These are phyloP conservation scores for Lactarius pseudohatsudake DNA, from an alignment of 768 basidiomycete genomes.

Conservation along the genomic window DNA sequence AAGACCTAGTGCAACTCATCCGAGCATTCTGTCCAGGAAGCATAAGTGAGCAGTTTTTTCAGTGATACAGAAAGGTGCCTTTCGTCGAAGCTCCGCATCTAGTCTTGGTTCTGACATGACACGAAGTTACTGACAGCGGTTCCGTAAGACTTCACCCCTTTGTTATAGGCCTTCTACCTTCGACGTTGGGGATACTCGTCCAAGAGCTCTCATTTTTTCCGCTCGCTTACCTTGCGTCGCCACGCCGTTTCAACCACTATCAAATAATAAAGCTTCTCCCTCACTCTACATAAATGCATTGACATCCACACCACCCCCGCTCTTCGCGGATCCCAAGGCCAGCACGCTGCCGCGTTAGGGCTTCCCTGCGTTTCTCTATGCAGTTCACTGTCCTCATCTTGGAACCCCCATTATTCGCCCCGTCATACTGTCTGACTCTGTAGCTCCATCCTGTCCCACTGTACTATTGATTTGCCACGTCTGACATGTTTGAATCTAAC, in stretches of 20 bases:
- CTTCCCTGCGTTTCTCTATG: background rate
- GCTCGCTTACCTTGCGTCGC: background rate
- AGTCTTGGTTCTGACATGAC: background rate
- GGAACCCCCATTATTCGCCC: background rate
- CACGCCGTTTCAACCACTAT: background rate
- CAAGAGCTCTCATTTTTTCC: background rate
- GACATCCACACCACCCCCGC: background rate
- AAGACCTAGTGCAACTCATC: conserved; percentile 20
- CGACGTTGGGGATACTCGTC: background rate
- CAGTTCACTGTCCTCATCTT: background rate
- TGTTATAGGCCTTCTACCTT: background rate
- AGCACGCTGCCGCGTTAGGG: background rate
- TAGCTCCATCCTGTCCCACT: conserved; percentile 2
- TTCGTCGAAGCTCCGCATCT: background rate
- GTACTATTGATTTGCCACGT: conserved; percentile 1
- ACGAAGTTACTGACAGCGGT: conserved; percentile 11
- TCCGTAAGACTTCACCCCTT: background rate
- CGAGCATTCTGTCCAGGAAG: conserved; percentile 16
- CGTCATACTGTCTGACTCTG: conserved; percentile 1
- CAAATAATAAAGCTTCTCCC: background rate
- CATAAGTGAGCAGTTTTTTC: conserved; percentile 17
- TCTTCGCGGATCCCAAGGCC: conserved; percentile 4
- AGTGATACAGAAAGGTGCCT: conserved; percentile 13
- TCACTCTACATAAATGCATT: background rate
- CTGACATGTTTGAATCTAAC: conserved; percentile 8